Percentiles rank a stretch among this genome's conserved stretches.
These are phyloP conservation scores for Lactuca sativa DNA, from an alignment of 129 eudicot species.

Conservation along the genomic window DNA sequence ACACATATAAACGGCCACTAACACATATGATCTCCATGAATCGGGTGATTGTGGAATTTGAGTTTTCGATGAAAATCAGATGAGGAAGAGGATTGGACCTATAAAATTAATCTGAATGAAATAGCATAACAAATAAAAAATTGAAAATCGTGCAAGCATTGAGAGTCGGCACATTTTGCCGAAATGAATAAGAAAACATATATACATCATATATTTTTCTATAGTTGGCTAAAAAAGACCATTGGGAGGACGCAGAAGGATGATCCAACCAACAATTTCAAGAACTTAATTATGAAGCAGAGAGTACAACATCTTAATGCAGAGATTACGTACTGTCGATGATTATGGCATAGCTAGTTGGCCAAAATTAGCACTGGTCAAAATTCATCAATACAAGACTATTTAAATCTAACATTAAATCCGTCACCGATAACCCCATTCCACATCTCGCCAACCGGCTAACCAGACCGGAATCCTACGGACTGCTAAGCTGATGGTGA, in stretches of 20 bases:
- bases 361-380: slow-evolving; percentile 28
- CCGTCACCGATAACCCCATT: slow-evolving; percentile 18
- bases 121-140: too few species aligned
- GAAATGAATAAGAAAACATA: too few species aligned
- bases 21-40: too few species aligned
- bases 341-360: slow-evolving; percentile 15
- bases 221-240: too few species aligned
- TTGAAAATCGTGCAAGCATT: too few species aligned
- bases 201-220: too few species aligned
- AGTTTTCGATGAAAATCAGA: too few species aligned
- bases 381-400: slow-evolving; percentile 22
- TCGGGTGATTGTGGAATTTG: too few species aligned
- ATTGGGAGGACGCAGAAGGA: background rate
- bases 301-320: slow-evolving; percentile 11
- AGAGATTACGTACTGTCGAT: background rate
- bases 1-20: too few species aligned
- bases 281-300: background rate
- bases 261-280: slow-evolving; percentile 2
- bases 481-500: slow-evolving; percentile 42
- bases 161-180: too few species aligned
- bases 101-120: too few species aligned
- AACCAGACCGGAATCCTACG: slow-evolving; percentile 39
- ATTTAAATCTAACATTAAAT: slow-evolving; percentile 19
- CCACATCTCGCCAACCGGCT: slow-evolving; percentile 45
- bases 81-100: too few species aligned